These are phyloP conservation scores for Lanmaoa pseudosensibilis DNA, from an alignment of 768 basidiomycete species.

Conservation along the genomic window DNA sequence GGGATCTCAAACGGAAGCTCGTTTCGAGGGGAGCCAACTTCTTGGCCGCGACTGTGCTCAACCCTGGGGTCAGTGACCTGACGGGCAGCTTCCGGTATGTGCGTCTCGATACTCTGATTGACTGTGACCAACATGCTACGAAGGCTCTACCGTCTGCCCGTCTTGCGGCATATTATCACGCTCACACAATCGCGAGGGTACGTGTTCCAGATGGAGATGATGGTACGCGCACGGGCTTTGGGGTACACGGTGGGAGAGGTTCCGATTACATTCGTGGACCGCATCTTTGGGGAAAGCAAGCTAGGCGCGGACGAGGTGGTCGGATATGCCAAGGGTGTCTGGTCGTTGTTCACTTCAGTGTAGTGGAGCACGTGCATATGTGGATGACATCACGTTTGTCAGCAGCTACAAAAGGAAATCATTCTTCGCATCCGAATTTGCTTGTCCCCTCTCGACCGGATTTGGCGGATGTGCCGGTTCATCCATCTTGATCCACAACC, in stretches of 20 bases:
- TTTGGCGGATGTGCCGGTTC: background rate
- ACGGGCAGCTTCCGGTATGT: constrained; percentile 87
- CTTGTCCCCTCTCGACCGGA: background rate
- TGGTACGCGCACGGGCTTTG: constrained; percentile 81
- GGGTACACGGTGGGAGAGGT: constrained; percentile 89
- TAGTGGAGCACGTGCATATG: constrained; percentile 33
- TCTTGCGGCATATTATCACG: constrained; percentile 80
- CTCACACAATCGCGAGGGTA: constrained; percentile 86
- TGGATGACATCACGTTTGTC: constrained; percentile 26
- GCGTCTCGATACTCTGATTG: background rate
- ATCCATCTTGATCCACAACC: constrained; percentile 13
- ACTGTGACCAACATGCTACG: background rate
- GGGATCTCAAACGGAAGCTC: constrained; percentile 88
- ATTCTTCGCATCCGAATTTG: background rate
- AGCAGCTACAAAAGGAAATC: constrained; percentile 13
- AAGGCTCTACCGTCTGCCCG: constrained; percentile 75
- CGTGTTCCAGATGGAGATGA: constrained; percentile 99
- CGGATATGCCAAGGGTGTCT: constrained; percentile 83
- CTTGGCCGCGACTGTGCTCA: constrained; percentile 80
- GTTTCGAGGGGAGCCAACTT: constrained; percentile 90
- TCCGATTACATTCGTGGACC: constrained; percentile 93
- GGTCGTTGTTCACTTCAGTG: constrained; percentile 72
- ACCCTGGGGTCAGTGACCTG: constrained; percentile 84
- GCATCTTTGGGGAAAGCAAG: constrained; percentile 93
- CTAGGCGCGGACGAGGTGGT: constrained; percentile 87